Evolutionary conservation across 2,329 filamentous ascomycete species (phyloP), one percentile per base, ranked within the genome.

Genomic region (Sporothrix humicola): DNA sequence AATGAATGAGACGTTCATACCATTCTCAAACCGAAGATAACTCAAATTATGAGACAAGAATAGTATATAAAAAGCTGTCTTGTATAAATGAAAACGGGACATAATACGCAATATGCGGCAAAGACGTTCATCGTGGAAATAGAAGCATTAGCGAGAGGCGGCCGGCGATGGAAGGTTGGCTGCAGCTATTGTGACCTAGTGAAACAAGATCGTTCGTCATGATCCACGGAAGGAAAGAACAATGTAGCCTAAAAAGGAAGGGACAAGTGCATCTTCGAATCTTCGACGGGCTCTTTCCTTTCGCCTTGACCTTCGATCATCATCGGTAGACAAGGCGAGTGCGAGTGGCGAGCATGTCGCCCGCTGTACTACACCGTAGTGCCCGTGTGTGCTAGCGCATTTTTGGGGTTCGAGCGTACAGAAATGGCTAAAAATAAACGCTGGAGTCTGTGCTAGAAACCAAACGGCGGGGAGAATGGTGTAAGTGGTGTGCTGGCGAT

Each of bases 351-450:
- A 68, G 42, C 17, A 52, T 48, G 20, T 23, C 12, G 48, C 50
- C 48, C 26, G 17, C 23, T 50, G 20, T 31, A 37, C 13, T 9
- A 68, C 63, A 26, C 23, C 48, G 23, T 69, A 42, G 68, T 23
- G 37, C 12, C 66, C 46, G 66, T 50, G 12, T 4, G 26, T 54
- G 26, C 17, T 69, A 54, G 26, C 23, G 65, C 17, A 37, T 26
- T 37, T 23, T 37, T 23, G 46, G 26, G 65, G 65, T 54, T 46
- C 65, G 65, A 54, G 65, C 26, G 66, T 56, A 54, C 50, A 69
- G 68, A 31, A 69, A n/a, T 48, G 50, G 50, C 68, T 70, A 70
- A 70, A 70, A 70, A 70, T 70, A 70, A 56, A 23, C 23, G 17
- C 68, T 4, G 12, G 23, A 54, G 66, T 37, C 66, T 17, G 66